phyloP scores from a whole-genome alignment of 768 basidiomycete genomes.

The Phaeotremella fagi region DNA sequence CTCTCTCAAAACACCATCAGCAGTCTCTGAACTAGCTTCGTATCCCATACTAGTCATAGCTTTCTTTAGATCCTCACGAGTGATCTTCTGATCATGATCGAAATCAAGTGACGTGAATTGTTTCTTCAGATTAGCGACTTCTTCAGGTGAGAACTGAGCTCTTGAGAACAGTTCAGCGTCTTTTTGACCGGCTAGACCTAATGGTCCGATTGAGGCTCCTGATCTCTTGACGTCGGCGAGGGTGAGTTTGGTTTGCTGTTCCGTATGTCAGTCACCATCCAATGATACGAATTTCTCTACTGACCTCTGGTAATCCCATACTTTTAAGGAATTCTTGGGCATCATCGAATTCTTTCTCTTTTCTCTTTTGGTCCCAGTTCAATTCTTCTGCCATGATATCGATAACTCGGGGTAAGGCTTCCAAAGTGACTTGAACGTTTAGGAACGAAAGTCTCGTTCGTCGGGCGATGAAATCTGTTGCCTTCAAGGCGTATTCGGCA shows the following conservation, averaged over 20 bases:
- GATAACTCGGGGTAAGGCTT: slow-evolving; percentile 77
- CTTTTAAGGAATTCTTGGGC: slow-evolving; percentile 66
- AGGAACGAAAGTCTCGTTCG: slow-evolving; percentile 92
- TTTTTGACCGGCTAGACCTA: slow-evolving; percentile 35
- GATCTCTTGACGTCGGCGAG: slow-evolving; percentile 38
- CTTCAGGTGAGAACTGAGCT: slow-evolving; percentile 58
- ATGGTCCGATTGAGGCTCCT: slow-evolving; percentile 22
- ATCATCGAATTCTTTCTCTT: slow-evolving; percentile 59
- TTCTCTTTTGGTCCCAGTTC: slow-evolving; percentile 63
- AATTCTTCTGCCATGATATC: slow-evolving; percentile 87
- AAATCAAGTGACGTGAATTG: slow-evolving; percentile 47
- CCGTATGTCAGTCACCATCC: too few species aligned
- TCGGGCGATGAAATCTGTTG: slow-evolving; percentile 85
- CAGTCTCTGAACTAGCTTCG: slow-evolving; percentile 44
- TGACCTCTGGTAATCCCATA: slow-evolving; percentile 68
- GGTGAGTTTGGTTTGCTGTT: slow-evolving; percentile 37
- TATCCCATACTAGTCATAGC: slow-evolving; percentile 74
- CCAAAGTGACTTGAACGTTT: slow-evolving; percentile 77
- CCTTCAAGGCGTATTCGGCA: slow-evolving; percentile 88
- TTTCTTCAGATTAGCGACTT: slow-evolving; percentile 52
- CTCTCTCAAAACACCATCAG: slow-evolving; percentile 47
- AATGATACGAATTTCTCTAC: too few species aligned
- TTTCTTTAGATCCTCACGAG: slow-evolving; percentile 64
- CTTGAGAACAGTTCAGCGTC: slow-evolving; percentile 51
- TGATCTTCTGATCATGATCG: slow-evolving; percentile 56